Evolutionary conservation across 1,284 basidiomycete genomes (phyloP), one percentile per base, ranked within the genome.

Genomic region (Ganoderma meredithae): DNA sequence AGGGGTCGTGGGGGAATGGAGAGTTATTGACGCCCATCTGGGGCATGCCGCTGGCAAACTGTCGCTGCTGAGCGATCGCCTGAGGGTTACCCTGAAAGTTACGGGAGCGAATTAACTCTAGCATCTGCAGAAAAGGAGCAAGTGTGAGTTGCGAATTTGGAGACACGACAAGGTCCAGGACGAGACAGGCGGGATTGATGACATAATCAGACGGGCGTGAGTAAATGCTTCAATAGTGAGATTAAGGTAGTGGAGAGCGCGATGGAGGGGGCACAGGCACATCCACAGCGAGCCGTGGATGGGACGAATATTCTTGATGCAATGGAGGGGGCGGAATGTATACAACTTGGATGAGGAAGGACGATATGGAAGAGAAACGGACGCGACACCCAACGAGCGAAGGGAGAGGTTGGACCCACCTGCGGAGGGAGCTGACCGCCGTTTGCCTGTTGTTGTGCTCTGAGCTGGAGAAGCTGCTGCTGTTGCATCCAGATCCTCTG

Each of bases 401-500:
- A 49, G 55, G 60, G 63, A 61, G 58, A 63, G 65, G 67, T 62
- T 15, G 25, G 36, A 67, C 71, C 65, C 61, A 72, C 71, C 71
- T 72, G 71, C 47, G 66, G 71, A 69, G 53, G 56, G 63, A 69
- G 59, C 40, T 63, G 62, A 22, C 52, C 44, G 13, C 62, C 62
- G 22, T 62, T 64, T 40, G 53, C 67, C 58, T 63, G 66, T 33
- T 52, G 58, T 60, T 65, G 63, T 12, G 55, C 56, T 36, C 60
- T 25, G 17, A 68, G 65, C 66, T 73, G 73, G 31, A 71, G 80
- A 62, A 80, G 80, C 73, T 82, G 83, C 49, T 82, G 79, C 71
- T 85, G 84, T 74, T 85, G 85, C 76, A 85, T 81, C 88, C 88
- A 91, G 74, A 85, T 80, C 71, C 84, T 70, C 44, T 85, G 83